phyloP scores from a whole-genome alignment of 225 moss, liverwort and hornwort genomes.

The Polytrichum formosum region DNA sequence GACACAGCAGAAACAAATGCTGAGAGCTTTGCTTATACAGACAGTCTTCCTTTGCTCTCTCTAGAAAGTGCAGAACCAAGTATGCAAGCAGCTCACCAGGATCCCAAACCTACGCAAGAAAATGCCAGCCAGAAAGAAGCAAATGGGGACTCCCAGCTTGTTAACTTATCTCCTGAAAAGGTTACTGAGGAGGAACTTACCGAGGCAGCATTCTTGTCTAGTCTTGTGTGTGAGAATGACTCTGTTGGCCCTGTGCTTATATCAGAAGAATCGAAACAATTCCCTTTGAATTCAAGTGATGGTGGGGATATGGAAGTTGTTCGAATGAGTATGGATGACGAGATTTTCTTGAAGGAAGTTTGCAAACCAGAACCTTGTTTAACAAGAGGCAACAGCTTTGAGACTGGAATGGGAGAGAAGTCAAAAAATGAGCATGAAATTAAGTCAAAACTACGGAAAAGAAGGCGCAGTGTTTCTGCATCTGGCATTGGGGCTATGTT shows the following conservation, averaged over 20 bases:
- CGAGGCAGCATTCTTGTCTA: conserved; percentile 24
- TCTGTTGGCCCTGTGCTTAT: conserved; percentile 9
- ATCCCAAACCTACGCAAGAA: neutral
- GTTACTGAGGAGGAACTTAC: conserved; percentile 23
- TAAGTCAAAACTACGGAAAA: conserved; percentile 25
- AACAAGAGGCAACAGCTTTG: conserved; percentile 31
- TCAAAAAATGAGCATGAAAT: conserved; percentile 18
- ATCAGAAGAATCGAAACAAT: conserved; percentile 19
- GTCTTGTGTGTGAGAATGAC: conserved; percentile 21
- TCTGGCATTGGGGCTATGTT: conserved; percentile 44
- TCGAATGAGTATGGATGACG: conserved; percentile 7
- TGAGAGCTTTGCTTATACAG: neutral
- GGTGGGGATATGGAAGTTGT: conserved; percentile 12
- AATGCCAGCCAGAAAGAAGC: conserved; percentile 9
- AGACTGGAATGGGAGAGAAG: conserved; percentile 20
- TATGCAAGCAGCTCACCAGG: neutral
- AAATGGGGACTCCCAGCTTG: neutral
- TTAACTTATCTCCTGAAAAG: conserved; percentile 18
- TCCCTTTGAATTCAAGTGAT: conserved; percentile 12
- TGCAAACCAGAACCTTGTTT: conserved; percentile 14
- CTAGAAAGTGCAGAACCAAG: too few relatives aligned
- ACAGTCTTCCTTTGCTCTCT: neutral
- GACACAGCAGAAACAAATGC: neutral
- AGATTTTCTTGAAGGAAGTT: conserved; percentile 14
- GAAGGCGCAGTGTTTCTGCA: conserved; percentile 43